A percentile compares a stretch with the other conserved stretches of the same genome.
Conservation (phyloP, 208 protist species). For the Leptomonas pyrrhocoris region DNA sequence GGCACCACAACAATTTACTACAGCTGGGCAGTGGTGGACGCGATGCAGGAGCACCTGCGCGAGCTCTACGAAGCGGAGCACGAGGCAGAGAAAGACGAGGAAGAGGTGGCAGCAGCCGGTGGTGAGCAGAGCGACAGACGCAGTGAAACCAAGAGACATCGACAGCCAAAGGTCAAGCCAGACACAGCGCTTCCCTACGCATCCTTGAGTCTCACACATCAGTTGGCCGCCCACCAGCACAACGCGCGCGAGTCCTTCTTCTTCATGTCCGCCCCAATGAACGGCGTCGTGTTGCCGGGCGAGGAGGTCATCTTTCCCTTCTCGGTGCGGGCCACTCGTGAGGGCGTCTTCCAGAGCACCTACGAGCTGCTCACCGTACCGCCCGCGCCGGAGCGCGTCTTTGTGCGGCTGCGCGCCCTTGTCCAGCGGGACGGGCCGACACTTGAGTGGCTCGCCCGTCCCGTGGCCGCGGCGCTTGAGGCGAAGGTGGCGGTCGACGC, state of each 20-base stretch:
- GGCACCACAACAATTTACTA: constrained; percentile 83
- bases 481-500: constrained; percentile 47
- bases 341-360: constrained; percentile 57
- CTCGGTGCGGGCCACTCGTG: constrained; percentile 55
- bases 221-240: constrained; percentile 38
- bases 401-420: constrained; percentile 68
- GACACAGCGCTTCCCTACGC: neutral
- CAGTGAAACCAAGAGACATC: too few species aligned
- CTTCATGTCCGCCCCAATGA: constrained; percentile 61
- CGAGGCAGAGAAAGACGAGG: neutral
- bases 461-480: constrained; percentile 39
- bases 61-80: constrained; percentile 8
- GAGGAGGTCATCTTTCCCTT: constrained; percentile 64
- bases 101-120: neutral
- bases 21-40: constrained; percentile 66
- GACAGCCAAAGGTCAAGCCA: too few species aligned
- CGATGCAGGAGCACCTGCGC: constrained; percentile 32
- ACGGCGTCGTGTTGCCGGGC: constrained; percentile 77
- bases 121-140: neutral
- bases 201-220: constrained; percentile 37
- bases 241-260: constrained; percentile 48
- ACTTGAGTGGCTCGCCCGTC: constrained; percentile 28
- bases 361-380: constrained; percentile 88
- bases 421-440: constrained; percentile 37
- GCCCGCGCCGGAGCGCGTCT: constrained; percentile 49